phyloP scores from a whole-genome alignment of 805 yeast genomes.

The Nakazawaea ernobii region DNA sequence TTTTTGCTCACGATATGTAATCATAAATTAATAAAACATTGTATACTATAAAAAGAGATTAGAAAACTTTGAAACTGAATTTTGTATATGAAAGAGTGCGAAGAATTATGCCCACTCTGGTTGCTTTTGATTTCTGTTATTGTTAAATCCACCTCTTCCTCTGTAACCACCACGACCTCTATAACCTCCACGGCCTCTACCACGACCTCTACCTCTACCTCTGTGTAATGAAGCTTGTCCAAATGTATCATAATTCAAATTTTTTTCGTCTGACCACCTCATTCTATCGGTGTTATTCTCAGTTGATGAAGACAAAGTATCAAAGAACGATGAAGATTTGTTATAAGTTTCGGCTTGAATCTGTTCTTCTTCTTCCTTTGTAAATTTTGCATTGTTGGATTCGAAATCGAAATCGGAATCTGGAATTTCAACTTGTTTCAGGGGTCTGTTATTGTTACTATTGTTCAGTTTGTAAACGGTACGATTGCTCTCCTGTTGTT shows the following conservation, averaged over 20 bases:
- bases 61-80: background rate
- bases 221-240: conserved; percentile 61
- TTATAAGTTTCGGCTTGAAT: conserved; percentile 49
- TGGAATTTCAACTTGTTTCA: conserved; percentile 31
- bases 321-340: conserved; percentile 84
- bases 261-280: conserved; percentile 71
- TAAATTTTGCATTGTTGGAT: conserved; percentile 66
- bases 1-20: background rate
- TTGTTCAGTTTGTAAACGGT: conserved; percentile 14
- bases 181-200: conserved; percentile 30
- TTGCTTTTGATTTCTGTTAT: conserved; percentile 1
- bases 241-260: conserved; percentile 74
- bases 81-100: background rate
- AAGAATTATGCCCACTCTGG: conserved; percentile 16
- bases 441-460: conserved; percentile 15
- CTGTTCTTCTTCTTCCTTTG: conserved; percentile 32
- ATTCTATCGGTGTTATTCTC: conserved; percentile 33
- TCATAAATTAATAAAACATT: background rate
- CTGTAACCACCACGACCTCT: conserved; percentile 21
- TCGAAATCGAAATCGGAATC: conserved; percentile 71
- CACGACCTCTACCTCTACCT: conserved; percentile 39
- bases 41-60: background rate
- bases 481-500: conserved; percentile 7
- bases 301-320: conserved; percentile 69
- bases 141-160: conserved; percentile 14